Conservation (phyloP, 2,329 filamentous ascomycete species). For the Monilinia polystroma region DNA sequence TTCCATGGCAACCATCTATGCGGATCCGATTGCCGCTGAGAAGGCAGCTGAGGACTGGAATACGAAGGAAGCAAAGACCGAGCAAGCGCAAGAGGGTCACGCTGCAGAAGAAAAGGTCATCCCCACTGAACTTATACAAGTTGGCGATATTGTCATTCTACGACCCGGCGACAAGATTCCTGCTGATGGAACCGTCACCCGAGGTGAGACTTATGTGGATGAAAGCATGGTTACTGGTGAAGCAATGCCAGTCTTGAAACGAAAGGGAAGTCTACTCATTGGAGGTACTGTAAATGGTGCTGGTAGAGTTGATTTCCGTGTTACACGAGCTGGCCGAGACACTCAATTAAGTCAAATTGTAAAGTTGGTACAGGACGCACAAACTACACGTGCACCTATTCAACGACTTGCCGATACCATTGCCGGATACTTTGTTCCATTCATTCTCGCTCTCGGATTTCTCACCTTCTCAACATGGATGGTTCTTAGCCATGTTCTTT, state of each 20-base stretch:
- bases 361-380: slow-evolving; percentile 95
- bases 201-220: slow-evolving; percentile 89
- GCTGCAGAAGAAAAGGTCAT: slow-evolving; percentile 81
- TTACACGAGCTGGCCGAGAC: slow-evolving; percentile 88
- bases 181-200: slow-evolving; percentile 82
- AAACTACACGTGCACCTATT: slow-evolving; percentile 91
- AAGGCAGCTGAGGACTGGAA: slow-evolving; percentile 84
- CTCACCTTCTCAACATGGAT: slow-evolving; percentile 91
- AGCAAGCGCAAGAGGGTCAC: slow-evolving; percentile 50
- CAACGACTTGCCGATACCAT: slow-evolving; percentile 88
- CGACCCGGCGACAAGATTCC: slow-evolving; percentile 96
- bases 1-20: slow-evolving; percentile 95
- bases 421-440: slow-evolving; percentile 90
- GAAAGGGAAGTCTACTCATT: slow-evolving; percentile 74
- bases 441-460: slow-evolving; percentile 80
- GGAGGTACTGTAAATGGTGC: slow-evolving; percentile 95
- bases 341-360: slow-evolving; percentile 98
- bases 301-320: slow-evolving; percentile 86
- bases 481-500: slow-evolving; percentile 82
- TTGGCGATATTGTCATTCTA: slow-evolving; percentile 89
- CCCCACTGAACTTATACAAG: slow-evolving; percentile 89
- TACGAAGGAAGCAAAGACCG: slow-evolving; percentile 47
- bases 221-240: slow-evolving; percentile 99
- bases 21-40: slow-evolving; percentile 87
- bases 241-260: slow-evolving; percentile 91